Conservation (phyloP, 1,139 yeast species). For the Candida albicans region DNA sequence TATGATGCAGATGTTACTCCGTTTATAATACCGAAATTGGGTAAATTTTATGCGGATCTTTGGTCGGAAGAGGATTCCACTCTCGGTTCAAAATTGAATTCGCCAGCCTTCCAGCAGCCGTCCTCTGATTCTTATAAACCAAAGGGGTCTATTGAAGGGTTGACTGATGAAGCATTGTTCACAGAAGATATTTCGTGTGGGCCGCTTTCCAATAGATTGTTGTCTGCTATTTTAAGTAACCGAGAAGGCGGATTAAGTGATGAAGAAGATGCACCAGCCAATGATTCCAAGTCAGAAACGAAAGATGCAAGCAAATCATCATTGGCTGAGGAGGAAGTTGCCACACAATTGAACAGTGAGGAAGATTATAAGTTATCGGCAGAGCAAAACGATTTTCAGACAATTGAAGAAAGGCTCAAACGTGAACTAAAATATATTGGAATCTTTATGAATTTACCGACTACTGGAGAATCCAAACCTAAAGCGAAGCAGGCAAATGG, state of each 20-base stretch:
- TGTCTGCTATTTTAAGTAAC: conserved; percentile 73
- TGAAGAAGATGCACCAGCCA: conserved; percentile 29
- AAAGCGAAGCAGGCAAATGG: conserved; percentile 25
- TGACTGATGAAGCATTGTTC: conserved; percentile 67
- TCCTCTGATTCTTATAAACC: conserved; percentile 53
- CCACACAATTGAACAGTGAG: conserved; percentile 37
- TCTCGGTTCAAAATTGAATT: conserved; percentile 39
- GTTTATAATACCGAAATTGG: conserved; percentile 77
- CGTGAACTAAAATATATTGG: conserved; percentile 90
- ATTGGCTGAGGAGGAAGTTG: conserved; percentile 32
- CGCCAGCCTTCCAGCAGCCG: conserved; percentile 39
- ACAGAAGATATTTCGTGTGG: conserved; percentile 84
- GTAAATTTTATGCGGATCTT: conserved; percentile 73
- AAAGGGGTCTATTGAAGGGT: conserved; percentile 57
- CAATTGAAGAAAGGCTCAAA: conserved; percentile 83
- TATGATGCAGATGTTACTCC: conserved; percentile 72
- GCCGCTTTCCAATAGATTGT: conserved; percentile 80
- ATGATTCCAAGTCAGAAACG: conserved; percentile 9
- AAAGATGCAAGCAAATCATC: conserved; percentile 13
- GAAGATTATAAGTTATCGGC: conserved; percentile 38
- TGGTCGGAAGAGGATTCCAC: conserved; percentile 85
- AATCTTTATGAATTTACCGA: conserved; percentile 67
- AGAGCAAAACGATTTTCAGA: conserved; percentile 60
- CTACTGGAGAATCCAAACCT: conserved; percentile 23
- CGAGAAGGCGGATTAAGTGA: conserved; percentile 41